Evolutionary conservation across 306 rosid species (phyloP).

Genomic region (Prunus kanzakura): DNA sequence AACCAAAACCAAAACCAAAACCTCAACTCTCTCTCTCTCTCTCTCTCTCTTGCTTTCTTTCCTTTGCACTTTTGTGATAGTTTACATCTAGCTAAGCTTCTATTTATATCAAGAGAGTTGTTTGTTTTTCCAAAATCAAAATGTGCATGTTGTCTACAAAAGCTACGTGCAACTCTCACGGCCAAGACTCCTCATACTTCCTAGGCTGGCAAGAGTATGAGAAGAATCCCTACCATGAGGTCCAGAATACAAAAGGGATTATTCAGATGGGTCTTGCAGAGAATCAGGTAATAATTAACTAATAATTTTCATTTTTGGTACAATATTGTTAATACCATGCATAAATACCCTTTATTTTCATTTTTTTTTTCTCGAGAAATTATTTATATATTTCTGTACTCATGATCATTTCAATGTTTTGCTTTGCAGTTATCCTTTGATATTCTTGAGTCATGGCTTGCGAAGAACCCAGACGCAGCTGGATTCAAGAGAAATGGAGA

Average conservation of each 20-base stretch:
- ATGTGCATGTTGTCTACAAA: constrained; percentile 68
- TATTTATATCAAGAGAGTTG: too few species aligned
- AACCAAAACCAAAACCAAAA: constrained; percentile 3
- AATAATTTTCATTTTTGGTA: background rate
- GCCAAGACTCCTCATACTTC: constrained; percentile 98
- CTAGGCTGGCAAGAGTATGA: constrained; percentile 92
- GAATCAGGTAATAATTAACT: constrained; percentile 58
- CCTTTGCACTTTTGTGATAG: background rate
- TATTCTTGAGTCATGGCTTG: constrained; percentile 74
- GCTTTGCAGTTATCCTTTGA: constrained; percentile 75
- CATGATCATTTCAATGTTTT: background rate
- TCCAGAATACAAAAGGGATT: constrained; percentile 72
- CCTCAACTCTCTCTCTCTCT: background rate
- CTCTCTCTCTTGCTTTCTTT: background rate
- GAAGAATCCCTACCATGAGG: constrained; percentile 68
- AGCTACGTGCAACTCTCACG: constrained; percentile 83
- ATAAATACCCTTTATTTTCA: background rate
- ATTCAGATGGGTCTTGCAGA: constrained; percentile 99
- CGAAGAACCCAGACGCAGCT: constrained; percentile 66
- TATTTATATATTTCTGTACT: too few species aligned
- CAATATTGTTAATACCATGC: background rate
- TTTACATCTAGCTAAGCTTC: background rate
- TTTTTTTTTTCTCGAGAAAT: too few species aligned
- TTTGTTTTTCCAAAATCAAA: background rate
- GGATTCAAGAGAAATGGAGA: constrained; percentile 70